phyloP scores from a whole-genome alignment of 208 protist genomes.

The Histomonas meleagridis region DNA sequence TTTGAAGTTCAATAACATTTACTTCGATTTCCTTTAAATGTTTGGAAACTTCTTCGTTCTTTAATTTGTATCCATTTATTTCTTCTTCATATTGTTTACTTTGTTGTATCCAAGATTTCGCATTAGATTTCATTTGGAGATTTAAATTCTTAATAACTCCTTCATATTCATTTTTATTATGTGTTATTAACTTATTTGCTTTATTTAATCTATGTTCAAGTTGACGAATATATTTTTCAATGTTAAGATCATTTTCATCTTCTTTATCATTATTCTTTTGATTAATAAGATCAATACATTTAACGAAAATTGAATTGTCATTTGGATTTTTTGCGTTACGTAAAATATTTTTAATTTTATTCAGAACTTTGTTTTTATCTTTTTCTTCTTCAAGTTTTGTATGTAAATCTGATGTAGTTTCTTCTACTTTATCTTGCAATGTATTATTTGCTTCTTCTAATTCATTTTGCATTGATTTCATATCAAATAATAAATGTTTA shows the following conservation, averaged over 20 bases:
- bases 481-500: background rate
- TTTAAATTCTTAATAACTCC: background rate
- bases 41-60: no score
- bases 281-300: background rate
- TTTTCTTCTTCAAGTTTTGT: background rate
- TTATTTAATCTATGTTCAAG: background rate
- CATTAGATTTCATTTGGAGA: background rate
- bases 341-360: background rate
- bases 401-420: background rate
- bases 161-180: background rate
- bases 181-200: no score
- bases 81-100: no score
- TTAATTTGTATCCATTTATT: no score
- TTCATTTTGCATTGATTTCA: background rate
- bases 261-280: background rate
- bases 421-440: background rate
- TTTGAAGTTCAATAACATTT: background rate
- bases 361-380: background rate
- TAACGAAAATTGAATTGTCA: background rate
- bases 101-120: background rate
- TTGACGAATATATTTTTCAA: background rate
- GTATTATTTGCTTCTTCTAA: background rate
- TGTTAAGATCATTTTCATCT: background rate
- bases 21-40: background rate
- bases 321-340: background rate